Conservation (phyloP, 768 basidiomycete genomes). For the Saitozyma podzolica region DNA sequence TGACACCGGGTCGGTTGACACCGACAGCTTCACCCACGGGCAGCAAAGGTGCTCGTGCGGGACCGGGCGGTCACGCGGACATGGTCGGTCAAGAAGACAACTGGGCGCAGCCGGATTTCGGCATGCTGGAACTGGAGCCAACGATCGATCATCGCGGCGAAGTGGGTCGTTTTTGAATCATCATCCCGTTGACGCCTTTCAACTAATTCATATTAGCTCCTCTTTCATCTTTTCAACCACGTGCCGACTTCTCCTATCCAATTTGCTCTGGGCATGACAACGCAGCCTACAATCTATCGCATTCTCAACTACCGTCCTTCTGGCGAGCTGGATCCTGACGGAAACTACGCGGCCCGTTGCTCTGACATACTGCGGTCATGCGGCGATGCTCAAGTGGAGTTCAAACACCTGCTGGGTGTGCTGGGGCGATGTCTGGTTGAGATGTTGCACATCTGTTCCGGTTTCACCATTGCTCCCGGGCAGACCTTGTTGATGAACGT, state of each 20-base stretch:
- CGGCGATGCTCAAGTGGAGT: conserved; percentile 14
- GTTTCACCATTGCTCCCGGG: too few relatives aligned
- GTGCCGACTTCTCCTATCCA: conserved; percentile 17
- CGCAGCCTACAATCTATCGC: conserved; percentile 28
- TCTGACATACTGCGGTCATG: conserved; percentile 29
- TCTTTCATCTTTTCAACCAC: conserved; percentile 40
- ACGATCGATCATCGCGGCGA: too few relatives aligned
- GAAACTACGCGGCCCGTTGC: conserved; percentile 17
- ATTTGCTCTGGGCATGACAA: conserved; percentile 4
- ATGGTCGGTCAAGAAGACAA: too few relatives aligned
- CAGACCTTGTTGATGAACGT: too few relatives aligned
- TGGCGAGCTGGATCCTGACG: neutral
- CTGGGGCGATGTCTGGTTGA: neutral
- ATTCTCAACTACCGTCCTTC: conserved; percentile 22
- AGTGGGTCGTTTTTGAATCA: too few relatives aligned
- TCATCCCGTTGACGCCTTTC: too few relatives aligned
- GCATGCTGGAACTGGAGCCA: neutral
- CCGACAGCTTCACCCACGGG: too few relatives aligned
- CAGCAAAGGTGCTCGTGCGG: too few relatives aligned
- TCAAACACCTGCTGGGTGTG: neutral
- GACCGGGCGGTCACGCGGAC: too few relatives aligned
- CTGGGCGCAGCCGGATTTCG: too few relatives aligned
- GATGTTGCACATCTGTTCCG: too few relatives aligned
- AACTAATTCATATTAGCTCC: conserved; percentile 13
- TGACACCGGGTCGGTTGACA: too few relatives aligned